These are phyloP conservation scores for Thelephora aurantiotincta DNA, from an alignment of 768 basidiomycete genomes.

Conservation along the genomic window DNA sequence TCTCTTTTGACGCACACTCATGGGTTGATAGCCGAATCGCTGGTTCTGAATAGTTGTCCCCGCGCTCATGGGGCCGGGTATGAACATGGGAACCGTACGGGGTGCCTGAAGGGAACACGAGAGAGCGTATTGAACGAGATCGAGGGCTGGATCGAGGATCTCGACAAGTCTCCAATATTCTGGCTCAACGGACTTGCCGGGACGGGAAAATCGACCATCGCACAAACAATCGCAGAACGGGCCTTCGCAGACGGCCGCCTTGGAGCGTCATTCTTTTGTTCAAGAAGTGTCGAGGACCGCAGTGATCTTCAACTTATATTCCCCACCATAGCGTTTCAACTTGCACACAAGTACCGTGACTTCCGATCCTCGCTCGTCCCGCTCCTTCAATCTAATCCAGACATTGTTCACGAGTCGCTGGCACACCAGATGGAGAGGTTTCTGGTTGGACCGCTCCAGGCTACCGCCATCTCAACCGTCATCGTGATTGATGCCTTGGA, in stretches of 20 bases:
- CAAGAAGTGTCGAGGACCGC: conserved; percentile 9
- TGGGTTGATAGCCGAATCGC: neutral
- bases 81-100: neutral
- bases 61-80: neutral
- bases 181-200: conserved; percentile 22
- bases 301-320: conserved; percentile 13
- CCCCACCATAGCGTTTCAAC: conserved; percentile 19
- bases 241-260: conserved; percentile 12
- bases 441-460: conserved; percentile 4
- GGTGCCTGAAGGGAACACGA: neutral
- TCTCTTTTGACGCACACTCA: too few relatives aligned
- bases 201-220: conserved; percentile 24
- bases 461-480: conserved; percentile 6
- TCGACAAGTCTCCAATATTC: conserved; percentile 9
- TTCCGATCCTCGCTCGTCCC: neutral
- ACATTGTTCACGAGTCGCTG: neutral
- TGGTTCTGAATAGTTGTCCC: neutral
- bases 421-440: conserved; percentile 5
- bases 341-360: conserved; percentile 11
- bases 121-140: conserved; percentile 6
- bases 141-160: conserved; percentile 11
- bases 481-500: conserved; percentile 24
- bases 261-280: conserved; percentile 22
- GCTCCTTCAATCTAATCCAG: neutral
- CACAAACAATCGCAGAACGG: conserved; percentile 17